A percentile compares a stretch with the other conserved stretches of the same genome.
phyloP scores from a whole-genome alignment of 352 stramenopile genomes.

The Aphanomyces astaci region DNA sequence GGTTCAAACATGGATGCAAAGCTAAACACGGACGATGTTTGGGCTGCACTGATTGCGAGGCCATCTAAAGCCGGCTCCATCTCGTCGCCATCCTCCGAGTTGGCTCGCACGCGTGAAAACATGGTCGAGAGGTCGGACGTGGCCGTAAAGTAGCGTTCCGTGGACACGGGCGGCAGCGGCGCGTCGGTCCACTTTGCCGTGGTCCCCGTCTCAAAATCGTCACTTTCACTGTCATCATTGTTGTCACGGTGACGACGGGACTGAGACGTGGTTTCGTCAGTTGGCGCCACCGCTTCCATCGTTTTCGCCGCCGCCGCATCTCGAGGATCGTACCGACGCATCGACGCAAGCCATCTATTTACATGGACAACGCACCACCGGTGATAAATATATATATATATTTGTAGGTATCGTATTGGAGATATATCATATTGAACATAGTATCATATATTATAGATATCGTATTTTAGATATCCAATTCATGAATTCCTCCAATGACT shows the following conservation, averaged over 20 bases:
- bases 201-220: conserved; percentile 6
- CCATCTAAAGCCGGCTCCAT: conserved; percentile 70
- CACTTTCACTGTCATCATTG: conserved; percentile 26
- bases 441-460: too few species aligned
- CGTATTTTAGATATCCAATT: too few species aligned
- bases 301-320: background rate
- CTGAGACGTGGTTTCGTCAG: conserved; percentile 21
- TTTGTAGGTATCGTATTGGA: too few species aligned
- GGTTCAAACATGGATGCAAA: conserved; percentile 66
- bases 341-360: conserved; percentile 1
- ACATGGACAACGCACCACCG: too few species aligned
- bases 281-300: conserved; percentile 15
- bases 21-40: conserved; percentile 39
- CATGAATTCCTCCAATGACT: too few species aligned
- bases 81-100: conserved; percentile 69
- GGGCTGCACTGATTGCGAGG: conserved; percentile 29
- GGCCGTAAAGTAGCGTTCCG: conserved; percentile 57
- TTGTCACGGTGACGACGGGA: conserved; percentile 17
- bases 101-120: conserved; percentile 71
- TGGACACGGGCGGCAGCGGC: conserved; percentile 46
- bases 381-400: too few species aligned
- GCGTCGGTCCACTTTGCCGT: conserved; percentile 29
- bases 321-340: conserved; percentile 10
- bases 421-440: too few species aligned
- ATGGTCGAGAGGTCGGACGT: conserved; percentile 54